Evolutionary conservation across 352 stramenopile genomes (phyloP).

Genomic region (Globisporangium cederbergense): DNA sequence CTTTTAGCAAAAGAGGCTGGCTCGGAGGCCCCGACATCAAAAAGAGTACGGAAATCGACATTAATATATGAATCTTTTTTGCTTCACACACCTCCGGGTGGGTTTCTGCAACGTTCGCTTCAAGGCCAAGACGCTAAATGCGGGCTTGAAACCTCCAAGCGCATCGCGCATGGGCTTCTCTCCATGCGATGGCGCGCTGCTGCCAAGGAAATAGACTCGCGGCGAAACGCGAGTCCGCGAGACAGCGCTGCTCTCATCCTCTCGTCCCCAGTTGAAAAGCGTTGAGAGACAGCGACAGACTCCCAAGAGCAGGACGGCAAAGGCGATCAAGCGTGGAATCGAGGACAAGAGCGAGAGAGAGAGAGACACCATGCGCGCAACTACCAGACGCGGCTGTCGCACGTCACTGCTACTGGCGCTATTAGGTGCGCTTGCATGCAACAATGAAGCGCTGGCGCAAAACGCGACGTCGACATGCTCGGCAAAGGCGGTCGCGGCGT

Average conservation of each 20-base stretch:
- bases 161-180: neutral
- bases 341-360: too few species aligned
- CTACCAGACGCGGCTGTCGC: neutral
- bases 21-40: too few species aligned
- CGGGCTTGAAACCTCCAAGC: neutral
- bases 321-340: neutral
- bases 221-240: neutral
- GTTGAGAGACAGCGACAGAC: neutral
- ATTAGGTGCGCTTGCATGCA: neutral
- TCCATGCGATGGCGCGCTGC: neutral
- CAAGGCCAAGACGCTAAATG: slow-evolving; percentile 1
- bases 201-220: neutral
- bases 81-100: too few species aligned
- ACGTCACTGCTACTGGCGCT: neutral
- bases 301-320: neutral
- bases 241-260: neutral
- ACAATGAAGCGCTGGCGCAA: neutral
- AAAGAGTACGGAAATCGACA: too few species aligned
- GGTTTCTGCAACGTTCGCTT: too few species aligned
- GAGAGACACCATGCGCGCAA: neutral
- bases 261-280: slow-evolving; percentile 1
- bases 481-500: slow-evolving; percentile 35
- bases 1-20: neutral
- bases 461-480: slow-evolving; percentile 46
- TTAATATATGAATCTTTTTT: too few species aligned